These are phyloP conservation scores for Calendula officinalis DNA, from an alignment of 129 eudicot species.

Conservation along the genomic window DNA sequence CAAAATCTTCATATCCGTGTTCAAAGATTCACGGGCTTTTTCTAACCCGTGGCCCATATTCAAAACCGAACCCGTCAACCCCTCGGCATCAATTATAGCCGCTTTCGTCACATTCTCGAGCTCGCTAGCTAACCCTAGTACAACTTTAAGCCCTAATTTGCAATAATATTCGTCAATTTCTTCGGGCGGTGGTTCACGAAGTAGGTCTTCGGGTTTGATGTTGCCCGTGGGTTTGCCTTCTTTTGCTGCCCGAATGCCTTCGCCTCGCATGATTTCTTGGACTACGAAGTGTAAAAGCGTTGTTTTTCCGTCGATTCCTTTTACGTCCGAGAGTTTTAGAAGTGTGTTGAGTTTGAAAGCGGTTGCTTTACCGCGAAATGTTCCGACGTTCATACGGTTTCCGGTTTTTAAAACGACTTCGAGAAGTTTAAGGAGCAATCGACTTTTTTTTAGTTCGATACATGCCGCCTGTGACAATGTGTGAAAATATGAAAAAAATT, in stretches of 20 bases:
- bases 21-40: conserved; percentile 36
- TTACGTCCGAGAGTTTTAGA: conserved; percentile 52
- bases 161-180: conserved; percentile 36
- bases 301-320: conserved; percentile 64
- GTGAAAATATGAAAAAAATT: conserved; percentile 4
- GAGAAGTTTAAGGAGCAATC: conserved; percentile 50
- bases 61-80: conserved; percentile 36
- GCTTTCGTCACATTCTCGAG: conserved; percentile 51
- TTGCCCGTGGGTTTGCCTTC: conserved; percentile 28
- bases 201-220: conserved; percentile 35
- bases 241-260: conserved; percentile 45
- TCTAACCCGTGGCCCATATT: conserved; percentile 37
- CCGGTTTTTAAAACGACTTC: conserved; percentile 71
- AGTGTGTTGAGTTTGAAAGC: conserved; percentile 68
- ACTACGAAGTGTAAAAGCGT: conserved; percentile 59
- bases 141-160: conserved; percentile 44
- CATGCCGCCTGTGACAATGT: conserved; percentile 47
- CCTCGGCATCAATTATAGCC: conserved; percentile 46
- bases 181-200: conserved; percentile 36
- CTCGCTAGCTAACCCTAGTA: conserved; percentile 38
- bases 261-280: conserved; percentile 49
- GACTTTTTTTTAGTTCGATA: conserved; percentile 45
- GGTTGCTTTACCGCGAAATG: conserved; percentile 61
- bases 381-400: conserved; percentile 66
- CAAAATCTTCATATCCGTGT: conserved; percentile 34